Percentiles rank a stretch among this genome's conserved stretches.
Evolutionary conservation across 345 rosid genomes (phyloP).

Genomic region (Cochlearia excelsa): DNA sequence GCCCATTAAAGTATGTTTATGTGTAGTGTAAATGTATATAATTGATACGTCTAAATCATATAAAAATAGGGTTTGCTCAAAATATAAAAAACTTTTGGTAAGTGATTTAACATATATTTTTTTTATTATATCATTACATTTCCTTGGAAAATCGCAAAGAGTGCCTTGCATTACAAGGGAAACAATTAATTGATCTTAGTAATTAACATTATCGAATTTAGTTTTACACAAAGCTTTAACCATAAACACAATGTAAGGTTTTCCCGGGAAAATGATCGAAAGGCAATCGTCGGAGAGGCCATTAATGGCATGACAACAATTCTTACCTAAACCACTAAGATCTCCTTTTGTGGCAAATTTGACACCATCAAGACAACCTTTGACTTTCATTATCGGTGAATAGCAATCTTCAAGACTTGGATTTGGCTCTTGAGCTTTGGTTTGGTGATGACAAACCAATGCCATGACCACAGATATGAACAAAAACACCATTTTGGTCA

Average conservation of each 20-base stretch:
- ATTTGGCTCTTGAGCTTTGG: neutral
- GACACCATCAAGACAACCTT: constrained; percentile 22
- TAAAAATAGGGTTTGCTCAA: too few relatives aligned
- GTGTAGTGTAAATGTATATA: too few relatives aligned
- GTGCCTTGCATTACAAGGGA: constrained; percentile 3
- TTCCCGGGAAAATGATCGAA: neutral
- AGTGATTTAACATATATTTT: neutral
- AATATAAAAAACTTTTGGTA: too few relatives aligned
- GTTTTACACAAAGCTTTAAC: neutral
- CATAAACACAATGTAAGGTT: neutral
- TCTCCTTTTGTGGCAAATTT: neutral
- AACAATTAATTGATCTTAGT: too few relatives aligned
- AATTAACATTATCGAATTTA: neutral
- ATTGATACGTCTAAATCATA: too few relatives aligned
- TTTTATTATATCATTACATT: neutral
- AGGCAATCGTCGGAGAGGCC: constrained; percentile 11
- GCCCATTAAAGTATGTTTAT: neutral
- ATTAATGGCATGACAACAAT: constrained; percentile 15
- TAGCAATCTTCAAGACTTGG: constrained; percentile 9
- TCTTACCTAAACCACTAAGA: constrained; percentile 1
- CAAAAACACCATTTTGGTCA: constrained; percentile 10
- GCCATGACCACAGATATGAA: neutral
- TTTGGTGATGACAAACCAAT: constrained; percentile 3
- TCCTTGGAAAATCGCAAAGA: neutral
- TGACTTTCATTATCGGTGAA: neutral